These are phyloP conservation scores for Aspergillus japonicus DNA, from an alignment of 2,329 filamentous ascomycete genomes.

Conservation along the genomic window DNA sequence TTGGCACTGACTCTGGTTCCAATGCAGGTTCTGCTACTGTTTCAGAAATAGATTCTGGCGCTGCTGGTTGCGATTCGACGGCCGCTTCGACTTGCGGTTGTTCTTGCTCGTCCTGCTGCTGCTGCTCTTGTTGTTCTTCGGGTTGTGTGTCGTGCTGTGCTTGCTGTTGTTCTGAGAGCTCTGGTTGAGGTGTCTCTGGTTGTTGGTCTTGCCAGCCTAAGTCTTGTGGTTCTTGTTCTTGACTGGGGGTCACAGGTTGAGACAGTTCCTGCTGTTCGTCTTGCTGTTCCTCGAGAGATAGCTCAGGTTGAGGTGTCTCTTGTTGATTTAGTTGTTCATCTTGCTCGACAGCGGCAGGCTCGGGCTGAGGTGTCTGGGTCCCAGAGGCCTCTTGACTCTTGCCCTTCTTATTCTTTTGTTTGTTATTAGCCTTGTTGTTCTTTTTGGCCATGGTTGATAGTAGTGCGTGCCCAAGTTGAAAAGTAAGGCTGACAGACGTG, in stretches of 20 bases:
- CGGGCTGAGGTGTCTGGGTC: slow-evolving; percentile 25
- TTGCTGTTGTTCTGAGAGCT: slow-evolving; percentile 5
- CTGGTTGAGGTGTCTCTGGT: slow-evolving; percentile 5
- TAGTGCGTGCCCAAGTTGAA: slow-evolving; percentile 34
- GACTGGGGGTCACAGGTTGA: slow-evolving; percentile 5
- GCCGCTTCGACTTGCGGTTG: not conserved
- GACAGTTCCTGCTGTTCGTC: slow-evolving; percentile 9
- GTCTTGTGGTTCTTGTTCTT: slow-evolving; percentile 2
- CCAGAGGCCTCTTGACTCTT: slow-evolving; percentile 32
- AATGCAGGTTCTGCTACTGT: slow-evolving; percentile 2
- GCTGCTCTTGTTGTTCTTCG: slow-evolving; percentile 3
- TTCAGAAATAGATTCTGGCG: slow-evolving; percentile 11
- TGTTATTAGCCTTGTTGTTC: slow-evolving; percentile 30
- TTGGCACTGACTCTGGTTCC: slow-evolving; percentile 11
- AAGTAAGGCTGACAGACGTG: slow-evolving; percentile 27
- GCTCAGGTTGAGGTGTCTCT: slow-evolving; percentile 12
- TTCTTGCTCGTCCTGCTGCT: not conserved
- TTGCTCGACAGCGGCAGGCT: slow-evolving; percentile 25
- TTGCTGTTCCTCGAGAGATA: not conserved
- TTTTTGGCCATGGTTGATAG: slow-evolving; percentile 30
- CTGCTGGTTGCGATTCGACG: slow-evolving; percentile 4
- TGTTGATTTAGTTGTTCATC: slow-evolving; percentile 18
- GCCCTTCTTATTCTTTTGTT: slow-evolving; percentile 36
- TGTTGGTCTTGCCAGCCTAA: slow-evolving; percentile 12
- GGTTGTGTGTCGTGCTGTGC: slow-evolving; percentile 2